Evolutionary conservation across 140 eudicot species (phyloP).

Genomic region (Erigeron philadelphicus): DNA sequence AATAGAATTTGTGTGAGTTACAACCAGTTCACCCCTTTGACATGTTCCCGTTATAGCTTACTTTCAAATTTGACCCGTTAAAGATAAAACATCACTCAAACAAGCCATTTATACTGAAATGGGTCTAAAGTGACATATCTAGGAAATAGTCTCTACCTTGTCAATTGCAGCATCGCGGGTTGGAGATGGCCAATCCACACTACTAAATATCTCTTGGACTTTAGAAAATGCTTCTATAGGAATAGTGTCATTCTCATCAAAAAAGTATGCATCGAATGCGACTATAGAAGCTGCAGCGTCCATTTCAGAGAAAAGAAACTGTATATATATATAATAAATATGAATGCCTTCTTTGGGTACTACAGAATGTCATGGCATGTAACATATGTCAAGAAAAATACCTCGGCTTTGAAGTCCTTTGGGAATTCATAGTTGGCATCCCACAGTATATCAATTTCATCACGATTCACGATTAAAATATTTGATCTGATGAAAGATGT

Average conservation of each 20-base stretch:
- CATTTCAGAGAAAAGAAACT: constrained; percentile 96
- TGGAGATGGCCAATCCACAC: constrained; percentile 70
- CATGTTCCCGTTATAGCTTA: constrained; percentile 2
- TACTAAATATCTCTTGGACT: constrained; percentile 76
- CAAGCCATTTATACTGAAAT: neutral
- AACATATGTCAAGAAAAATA: constrained; percentile 25
- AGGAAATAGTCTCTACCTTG: constrained; percentile 12
- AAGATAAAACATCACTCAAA: neutral
- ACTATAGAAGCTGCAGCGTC: constrained; percentile 46
- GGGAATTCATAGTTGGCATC: constrained; percentile 64
- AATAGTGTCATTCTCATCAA: constrained; percentile 73
- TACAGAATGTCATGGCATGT: neutral
- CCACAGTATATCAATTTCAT: constrained; percentile 82
- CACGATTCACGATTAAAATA: constrained; percentile 73
- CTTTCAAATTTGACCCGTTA: neutral
- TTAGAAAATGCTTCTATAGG: constrained; percentile 89
- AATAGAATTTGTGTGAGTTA: neutral
- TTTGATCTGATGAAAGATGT: constrained; percentile 92
- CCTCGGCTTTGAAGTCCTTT: constrained; percentile 83
- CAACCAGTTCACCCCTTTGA: constrained; percentile 5
- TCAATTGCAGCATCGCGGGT: constrained; percentile 42
- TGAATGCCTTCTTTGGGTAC: neutral
- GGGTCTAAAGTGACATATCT: constrained; percentile 1
- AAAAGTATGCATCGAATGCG: constrained; percentile 43
- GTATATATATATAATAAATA: constrained; percentile 29